Evolutionary conservation across 2,329 filamentous ascomycete species (phyloP).

Genomic region (Fusarium concolor): DNA sequence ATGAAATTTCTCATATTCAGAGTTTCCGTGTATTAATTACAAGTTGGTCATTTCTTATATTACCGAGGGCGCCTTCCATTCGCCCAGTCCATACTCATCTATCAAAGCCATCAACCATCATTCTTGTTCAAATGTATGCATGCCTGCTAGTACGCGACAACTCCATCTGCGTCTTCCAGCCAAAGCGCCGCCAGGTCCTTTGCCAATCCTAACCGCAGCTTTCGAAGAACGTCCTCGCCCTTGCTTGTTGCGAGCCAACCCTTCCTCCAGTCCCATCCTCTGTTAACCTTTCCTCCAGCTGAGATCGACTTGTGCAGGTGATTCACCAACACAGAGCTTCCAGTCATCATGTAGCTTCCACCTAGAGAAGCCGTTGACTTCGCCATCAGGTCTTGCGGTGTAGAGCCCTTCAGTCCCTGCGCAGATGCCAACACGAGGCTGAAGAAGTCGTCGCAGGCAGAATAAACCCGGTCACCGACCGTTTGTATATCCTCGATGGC

Average conservation of each 20-base stretch:
- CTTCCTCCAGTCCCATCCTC: slow-evolving; percentile 82
- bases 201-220: slow-evolving; percentile 78
- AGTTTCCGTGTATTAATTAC: slow-evolving; percentile 3
- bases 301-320: slow-evolving; percentile 70
- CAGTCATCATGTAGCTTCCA: slow-evolving; percentile 76
- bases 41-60: slow-evolving; percentile 31
- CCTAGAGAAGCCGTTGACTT: slow-evolving; percentile 68
- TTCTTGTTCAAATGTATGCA: slow-evolving; percentile 35
- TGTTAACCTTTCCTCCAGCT: slow-evolving; percentile 64
- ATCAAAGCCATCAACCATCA: slow-evolving; percentile 24
- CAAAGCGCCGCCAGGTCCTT: slow-evolving; percentile 78
- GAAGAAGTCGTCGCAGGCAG: slow-evolving; percentile 82
- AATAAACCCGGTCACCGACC: slow-evolving; percentile 77
- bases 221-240: slow-evolving; percentile 76
- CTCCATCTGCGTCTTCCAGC: slow-evolving; percentile 72
- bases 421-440: slow-evolving; percentile 78
- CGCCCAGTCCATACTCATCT: slow-evolving; percentile 15
- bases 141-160: slow-evolving; percentile 54
- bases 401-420: slow-evolving; percentile 70
- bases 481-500: slow-evolving; percentile 84
- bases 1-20: background rate
- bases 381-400: slow-evolving; percentile 72
- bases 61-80: slow-evolving; percentile 32
- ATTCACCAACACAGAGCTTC: slow-evolving; percentile 76
- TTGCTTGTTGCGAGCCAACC: slow-evolving; percentile 76